A percentile compares a stretch with the other conserved stretches of the same genome.
Conservation (phyloP, 2,329 filamentous ascomycete genomes). For the Ascochyta pisi region DNA sequence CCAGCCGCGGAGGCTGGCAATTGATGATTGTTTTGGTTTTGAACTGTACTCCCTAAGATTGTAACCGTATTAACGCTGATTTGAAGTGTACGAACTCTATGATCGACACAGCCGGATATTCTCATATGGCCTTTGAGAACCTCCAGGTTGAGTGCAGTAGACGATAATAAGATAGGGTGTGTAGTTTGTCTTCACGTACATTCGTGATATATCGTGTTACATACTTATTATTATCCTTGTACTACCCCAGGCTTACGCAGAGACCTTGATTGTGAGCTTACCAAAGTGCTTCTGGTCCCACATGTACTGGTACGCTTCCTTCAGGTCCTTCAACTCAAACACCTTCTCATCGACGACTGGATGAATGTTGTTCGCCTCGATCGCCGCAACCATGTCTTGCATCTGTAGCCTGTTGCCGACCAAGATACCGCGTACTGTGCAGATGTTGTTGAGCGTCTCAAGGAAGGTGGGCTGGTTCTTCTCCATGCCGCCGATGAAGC, state of each 20-base stretch:
- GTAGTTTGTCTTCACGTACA: not conserved
- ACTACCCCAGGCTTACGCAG: not conserved
- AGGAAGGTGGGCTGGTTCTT: slow-evolving; percentile 60
- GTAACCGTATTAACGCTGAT: not conserved
- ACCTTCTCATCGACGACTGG: slow-evolving; percentile 66
- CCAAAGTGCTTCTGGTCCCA: slow-evolving; percentile 57
- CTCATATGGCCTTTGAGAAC: not conserved
- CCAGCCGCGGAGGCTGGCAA: slow-evolving; percentile 1
- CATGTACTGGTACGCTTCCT: slow-evolving; percentile 59
- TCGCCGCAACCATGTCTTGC: slow-evolving; percentile 65
- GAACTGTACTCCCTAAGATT: not conserved
- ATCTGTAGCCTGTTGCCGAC: slow-evolving; percentile 64
- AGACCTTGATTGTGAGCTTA: slow-evolving; percentile 45
- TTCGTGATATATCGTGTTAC: not conserved
- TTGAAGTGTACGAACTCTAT: not conserved
- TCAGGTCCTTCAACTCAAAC: slow-evolving; percentile 60
- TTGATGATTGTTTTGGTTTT: slow-evolving; percentile 2
- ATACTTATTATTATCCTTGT: not conserved
- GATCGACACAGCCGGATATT: too few species aligned
- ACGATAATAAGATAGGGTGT: not conserved
- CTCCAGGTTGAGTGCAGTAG: not conserved
- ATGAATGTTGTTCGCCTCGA: slow-evolving; percentile 65
- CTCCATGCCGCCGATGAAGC: slow-evolving; percentile 61
- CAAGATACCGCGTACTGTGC: slow-evolving; percentile 64
- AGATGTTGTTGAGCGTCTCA: slow-evolving; percentile 56